Evolutionary conservation across 164 flowering plant genomes (phyloP), one percentile per base, ranked within the genome.

Genomic region (Tetracentron sinense): DNA sequence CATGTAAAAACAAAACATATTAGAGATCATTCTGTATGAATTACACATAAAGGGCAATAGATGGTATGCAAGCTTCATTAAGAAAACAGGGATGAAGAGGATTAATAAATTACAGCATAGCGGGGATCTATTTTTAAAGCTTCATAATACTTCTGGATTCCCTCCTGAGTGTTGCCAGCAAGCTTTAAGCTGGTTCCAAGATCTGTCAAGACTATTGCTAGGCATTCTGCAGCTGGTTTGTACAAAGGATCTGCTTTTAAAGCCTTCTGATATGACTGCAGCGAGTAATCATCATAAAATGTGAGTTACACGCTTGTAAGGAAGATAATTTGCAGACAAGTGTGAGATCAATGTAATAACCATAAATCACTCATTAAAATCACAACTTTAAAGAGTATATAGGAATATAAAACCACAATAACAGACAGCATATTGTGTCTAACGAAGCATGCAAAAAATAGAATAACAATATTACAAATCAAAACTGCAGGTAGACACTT

Each of bases 141-240:
- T 72, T 95, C 99, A 63, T 79, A 80, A 67, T 95, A 95, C 72
- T 92, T 92, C 73, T 92, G 96, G 58, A 95, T 86, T 69, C 97
- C 97, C 67, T 90, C 99, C 61, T 90, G 91, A 61, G 97, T 86
- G 71, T 86, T 95, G 5, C 99, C 99, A 71, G 97, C 92, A 76
- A 95, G 90, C 86, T 94, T 94, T 71, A 91, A 75, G 81, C 95
- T 95, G 44, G 99, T 95, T 30, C 99, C 99, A 65, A 95, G 80
- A 77, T 95, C 99, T 38, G 99, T 95, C 56, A 95, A 66, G 23
- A 92, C 99, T 77, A 95, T 83, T 53, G 97, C 96, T 31, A 95
- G 81, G 72, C 97, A 95, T 68, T 95, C 99, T 48, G 97, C 88
- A 51, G 99, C 99, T 48, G 83, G 89, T 75, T 90, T 95, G 75